These are phyloP conservation scores for Hypomyces rosellus DNA, from an alignment of 2,329 filamentous ascomycete species.

Conservation along the genomic window DNA sequence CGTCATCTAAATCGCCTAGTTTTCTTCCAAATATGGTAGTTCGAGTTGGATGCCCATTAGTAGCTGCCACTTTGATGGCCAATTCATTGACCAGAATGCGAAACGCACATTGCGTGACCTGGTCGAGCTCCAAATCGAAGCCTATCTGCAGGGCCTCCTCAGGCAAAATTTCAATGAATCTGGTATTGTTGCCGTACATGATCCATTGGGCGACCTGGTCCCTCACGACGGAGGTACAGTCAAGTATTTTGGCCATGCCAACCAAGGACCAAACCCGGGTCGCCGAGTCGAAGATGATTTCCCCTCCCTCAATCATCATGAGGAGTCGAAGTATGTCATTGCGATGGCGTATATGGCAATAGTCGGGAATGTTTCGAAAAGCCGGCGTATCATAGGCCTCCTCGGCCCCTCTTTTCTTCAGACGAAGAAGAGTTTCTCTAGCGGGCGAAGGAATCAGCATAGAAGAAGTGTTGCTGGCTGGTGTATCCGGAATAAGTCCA, in stretches of 20 bases:
- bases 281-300: constrained; percentile 56
- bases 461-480: not conserved
- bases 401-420: not conserved
- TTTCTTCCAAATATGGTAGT: constrained; percentile 40
- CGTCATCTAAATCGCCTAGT: constrained; percentile 44
- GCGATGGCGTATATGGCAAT: constrained; percentile 58
- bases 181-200: constrained; percentile 44
- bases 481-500: not conserved
- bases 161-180: constrained; percentile 57
- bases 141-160: constrained; percentile 56
- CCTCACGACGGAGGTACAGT: constrained; percentile 39
- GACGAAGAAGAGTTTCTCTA: constrained; percentile 2
- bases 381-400: constrained; percentile 19
- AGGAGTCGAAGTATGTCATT: constrained; percentile 58
- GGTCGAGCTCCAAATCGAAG: constrained; percentile 36
- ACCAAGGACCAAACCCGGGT: constrained; percentile 62
- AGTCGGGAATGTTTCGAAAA: constrained; percentile 44
- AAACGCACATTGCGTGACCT: constrained; percentile 45
- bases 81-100: constrained; percentile 57
- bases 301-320: constrained; percentile 48
- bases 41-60: constrained; percentile 8
- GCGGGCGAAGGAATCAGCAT: constrained; percentile 6
- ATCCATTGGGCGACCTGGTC: constrained; percentile 54
- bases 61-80: constrained; percentile 40
- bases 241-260: constrained; percentile 53